phyloP scores from a whole-genome alignment of 192 early-diverging fungal genomes.

The Coemansia sp. region DNA sequence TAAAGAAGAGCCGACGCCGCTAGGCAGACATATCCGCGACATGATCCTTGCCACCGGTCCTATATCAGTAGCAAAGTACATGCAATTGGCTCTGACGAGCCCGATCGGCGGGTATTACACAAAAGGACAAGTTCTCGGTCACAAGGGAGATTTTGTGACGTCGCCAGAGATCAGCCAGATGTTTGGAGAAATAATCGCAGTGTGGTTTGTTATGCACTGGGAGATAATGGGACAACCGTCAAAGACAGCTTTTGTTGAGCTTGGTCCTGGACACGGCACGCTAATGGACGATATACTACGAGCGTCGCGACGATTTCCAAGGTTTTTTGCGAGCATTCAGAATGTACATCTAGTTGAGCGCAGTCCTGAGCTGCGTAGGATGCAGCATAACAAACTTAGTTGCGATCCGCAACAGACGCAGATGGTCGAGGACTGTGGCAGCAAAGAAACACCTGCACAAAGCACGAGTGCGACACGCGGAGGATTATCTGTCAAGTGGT shows the following conservation, averaged over 20 bases:
- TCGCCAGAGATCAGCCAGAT: slow-evolving; percentile 97
- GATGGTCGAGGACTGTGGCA: slow-evolving; percentile 10
- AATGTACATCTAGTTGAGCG: slow-evolving; percentile 83
- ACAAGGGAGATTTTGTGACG: slow-evolving; percentile 90
- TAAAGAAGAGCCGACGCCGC: slow-evolving; percentile 59
- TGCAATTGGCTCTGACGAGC: slow-evolving; percentile 83
- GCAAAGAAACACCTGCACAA: slow-evolving; percentile 1
- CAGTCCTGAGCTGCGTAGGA: slow-evolving; percentile 68
- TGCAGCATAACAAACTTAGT: slow-evolving; percentile 61
- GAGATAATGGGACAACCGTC: slow-evolving; percentile 59
- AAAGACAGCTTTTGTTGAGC: slow-evolving; percentile 64
- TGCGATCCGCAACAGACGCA: slow-evolving; percentile 15
- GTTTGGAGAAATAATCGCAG: slow-evolving; percentile 92
- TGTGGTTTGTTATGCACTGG: slow-evolving; percentile 91
- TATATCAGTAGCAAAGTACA: slow-evolving; percentile 81
- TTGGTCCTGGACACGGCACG: slow-evolving; percentile 94
- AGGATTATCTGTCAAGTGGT: slow-evolving; percentile 57
- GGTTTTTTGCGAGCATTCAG: slow-evolving; percentile 61
- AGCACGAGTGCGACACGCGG: slow-evolving; percentile 1
- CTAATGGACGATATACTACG: slow-evolving; percentile 90
- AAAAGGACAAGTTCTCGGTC: slow-evolving; percentile 86
- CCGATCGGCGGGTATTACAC: slow-evolving; percentile 94
- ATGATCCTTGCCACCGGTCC: slow-evolving; percentile 60
- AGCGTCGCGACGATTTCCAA: slow-evolving; percentile 67
- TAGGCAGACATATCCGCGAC: slow-evolving; percentile 61